Evolutionary conservation across 257 asterid species (phyloP), one percentile per base, ranked within the genome.

Genomic region (Penstemon eatonii): DNA sequence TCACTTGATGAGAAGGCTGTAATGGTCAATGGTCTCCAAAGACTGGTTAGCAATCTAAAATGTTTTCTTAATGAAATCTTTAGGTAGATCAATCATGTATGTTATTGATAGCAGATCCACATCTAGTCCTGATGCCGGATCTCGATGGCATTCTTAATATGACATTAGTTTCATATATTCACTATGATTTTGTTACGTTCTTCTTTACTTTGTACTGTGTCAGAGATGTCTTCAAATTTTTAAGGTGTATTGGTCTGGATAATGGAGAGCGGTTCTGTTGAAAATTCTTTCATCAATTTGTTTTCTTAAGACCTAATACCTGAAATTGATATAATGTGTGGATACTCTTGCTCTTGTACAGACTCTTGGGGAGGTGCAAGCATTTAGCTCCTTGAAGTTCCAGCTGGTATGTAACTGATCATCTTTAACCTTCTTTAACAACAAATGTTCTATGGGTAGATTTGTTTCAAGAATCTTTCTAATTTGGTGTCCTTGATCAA

Each of bases 1-100:
- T 81, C 89, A 68, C 88, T 82, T 25, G 96, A 88, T 77, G 97
- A 78, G 79, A 90, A 75, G 79, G 85, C 92, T 62, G 80, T 90
- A n/a, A 73, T 93, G 94, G 81, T 93, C 79, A 90, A 90, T 83
- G 99, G 99, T 77, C 89, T 89, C 73, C 97, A 88, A 79, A 86
- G 75, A 73, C 75, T 73, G 92, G 99, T 93, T 69, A 82, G 82
- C 73, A 70, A 61, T 78, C 52, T 60, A 19, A 50, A 61, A 44
- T 52, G 72, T 61, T 69, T 25, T 74, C 41, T 49, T n/a, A 18
- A n/a, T 49, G 36, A 50, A 44, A 42, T 8, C 53, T 4, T 79
- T 40, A 7, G 2, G 73, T 63, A 10, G 54, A 69, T 73, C 66
- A 52, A 39, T 68, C 15, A 67, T 70, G 47, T 54, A 39, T 64